A percentile compares a stretch with the other conserved stretches of the same genome.
Evolutionary conservation across 2,329 filamentous ascomycete species (phyloP).

Genomic region (Fusarium sambucinum): DNA sequence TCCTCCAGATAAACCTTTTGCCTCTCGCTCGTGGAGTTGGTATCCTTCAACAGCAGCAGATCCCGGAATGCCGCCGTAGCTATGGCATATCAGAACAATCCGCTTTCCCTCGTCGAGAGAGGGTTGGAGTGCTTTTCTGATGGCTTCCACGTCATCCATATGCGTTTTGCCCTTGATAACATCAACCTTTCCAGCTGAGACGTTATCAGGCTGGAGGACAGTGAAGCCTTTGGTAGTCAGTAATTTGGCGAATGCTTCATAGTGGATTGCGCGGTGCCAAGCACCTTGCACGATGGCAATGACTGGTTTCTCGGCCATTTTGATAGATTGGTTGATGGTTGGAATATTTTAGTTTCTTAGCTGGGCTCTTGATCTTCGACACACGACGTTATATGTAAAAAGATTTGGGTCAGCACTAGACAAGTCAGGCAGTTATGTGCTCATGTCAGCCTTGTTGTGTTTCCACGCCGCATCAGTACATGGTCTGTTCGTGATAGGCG

Average conservation of each 20-base stretch:
- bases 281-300: conserved; percentile 26
- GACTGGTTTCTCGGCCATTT: conserved; percentile 11
- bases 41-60: conserved; percentile 45
- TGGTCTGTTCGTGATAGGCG: background rate
- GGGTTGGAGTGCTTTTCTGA: background rate
- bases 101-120: background rate
- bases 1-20: conserved; percentile 45
- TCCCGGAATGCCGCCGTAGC: conserved; percentile 50
- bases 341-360: background rate
- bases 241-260: background rate
- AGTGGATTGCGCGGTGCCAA: conserved; percentile 24
- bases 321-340: background rate
- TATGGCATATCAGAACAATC: conserved; percentile 39
- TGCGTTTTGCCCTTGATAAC: conserved; percentile 11
- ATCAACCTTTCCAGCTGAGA: background rate
- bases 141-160: conserved; percentile 11
- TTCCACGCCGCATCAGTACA: background rate
- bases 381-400: background rate
- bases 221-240: conserved; percentile 6
- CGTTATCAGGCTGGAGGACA: conserved; percentile 1
- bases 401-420: background rate
- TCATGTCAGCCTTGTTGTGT: background rate
- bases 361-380: background rate
- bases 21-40: conserved; percentile 45
- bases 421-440: background rate